Conservation (phyloP, 192 early-diverging fungal genomes). For the Entophlyctis luteolus region DNA sequence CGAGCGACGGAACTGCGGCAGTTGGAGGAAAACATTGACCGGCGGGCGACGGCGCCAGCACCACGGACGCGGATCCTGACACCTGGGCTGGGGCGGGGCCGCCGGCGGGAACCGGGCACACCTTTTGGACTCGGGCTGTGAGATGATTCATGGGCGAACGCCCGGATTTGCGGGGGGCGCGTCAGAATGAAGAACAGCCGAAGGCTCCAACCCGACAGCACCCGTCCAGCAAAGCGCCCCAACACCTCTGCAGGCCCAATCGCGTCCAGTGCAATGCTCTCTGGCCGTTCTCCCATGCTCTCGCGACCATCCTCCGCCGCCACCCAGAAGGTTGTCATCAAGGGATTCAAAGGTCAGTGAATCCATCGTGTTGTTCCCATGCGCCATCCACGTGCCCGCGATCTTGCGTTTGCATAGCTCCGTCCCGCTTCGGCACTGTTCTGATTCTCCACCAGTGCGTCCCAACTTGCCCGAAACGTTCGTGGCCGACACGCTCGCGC, state of each 20-base stretch:
- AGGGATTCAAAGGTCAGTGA: constrained; percentile 26
- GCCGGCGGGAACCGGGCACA: constrained; percentile 30
- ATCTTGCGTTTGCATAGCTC: too few relatives aligned
- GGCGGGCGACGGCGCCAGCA: background rate
- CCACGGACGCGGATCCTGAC: constrained; percentile 23
- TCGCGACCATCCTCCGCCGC: background rate
- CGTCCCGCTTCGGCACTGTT: too few relatives aligned
- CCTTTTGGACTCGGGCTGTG: constrained; percentile 11
- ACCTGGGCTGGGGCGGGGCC: constrained; percentile 2
- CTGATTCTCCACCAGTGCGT: background rate
- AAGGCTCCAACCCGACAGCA: too few relatives aligned
- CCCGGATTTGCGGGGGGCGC: too few relatives aligned
- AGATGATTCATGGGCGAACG: background rate
- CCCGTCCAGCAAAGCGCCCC: too few relatives aligned
- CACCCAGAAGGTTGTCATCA: constrained; percentile 6
- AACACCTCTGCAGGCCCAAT: too few relatives aligned
- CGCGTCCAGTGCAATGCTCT: too few relatives aligned
- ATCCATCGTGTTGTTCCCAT: too few relatives aligned
- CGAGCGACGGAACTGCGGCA: constrained; percentile 23
- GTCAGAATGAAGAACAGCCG: too few relatives aligned
- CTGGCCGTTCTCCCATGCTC: too few relatives aligned
- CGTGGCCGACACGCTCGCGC: constrained; percentile 1
- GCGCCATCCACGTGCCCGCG: too few relatives aligned
- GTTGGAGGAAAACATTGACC: background rate
- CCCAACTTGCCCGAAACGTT: constrained; percentile 1